Evolutionary conservation across 2,329 filamentous ascomycete genomes (phyloP).

Genomic region (Cordyceps farinosa): DNA sequence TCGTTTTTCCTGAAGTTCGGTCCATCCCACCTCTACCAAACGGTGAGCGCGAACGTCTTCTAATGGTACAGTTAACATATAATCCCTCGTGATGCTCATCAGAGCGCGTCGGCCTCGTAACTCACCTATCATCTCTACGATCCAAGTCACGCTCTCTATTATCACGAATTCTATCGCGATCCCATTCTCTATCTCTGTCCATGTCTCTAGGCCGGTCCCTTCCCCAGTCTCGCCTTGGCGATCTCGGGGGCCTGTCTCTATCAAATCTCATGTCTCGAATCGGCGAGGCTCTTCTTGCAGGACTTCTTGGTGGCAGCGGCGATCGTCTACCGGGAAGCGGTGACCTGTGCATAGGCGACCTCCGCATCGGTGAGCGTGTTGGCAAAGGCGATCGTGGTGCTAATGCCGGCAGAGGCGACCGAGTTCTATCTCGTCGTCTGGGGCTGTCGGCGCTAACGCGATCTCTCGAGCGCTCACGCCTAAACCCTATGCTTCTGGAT

Average conservation of each 20-base stretch:
- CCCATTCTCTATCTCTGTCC: conserved; percentile 31
- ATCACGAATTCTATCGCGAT: conserved; percentile 26
- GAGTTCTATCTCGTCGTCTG: conserved; percentile 35
- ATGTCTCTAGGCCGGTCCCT: conserved; percentile 24
- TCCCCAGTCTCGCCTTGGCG: conserved; percentile 36
- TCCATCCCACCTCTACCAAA: conserved; percentile 34
- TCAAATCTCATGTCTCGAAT: conserved; percentile 38
- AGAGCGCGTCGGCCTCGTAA: not conserved
- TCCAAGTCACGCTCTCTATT: conserved; percentile 34
- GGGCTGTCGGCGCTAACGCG: conserved; percentile 31
- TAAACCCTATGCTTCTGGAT: conserved; percentile 40
- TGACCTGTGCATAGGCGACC: conserved; percentile 20
- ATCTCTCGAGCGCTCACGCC: conserved; percentile 40
- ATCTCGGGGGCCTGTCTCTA: conserved; percentile 33
- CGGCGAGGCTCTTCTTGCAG: conserved; percentile 36
- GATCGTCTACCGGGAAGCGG: conserved; percentile 19
- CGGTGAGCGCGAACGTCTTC: conserved; percentile 54
- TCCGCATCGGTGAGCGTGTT: conserved; percentile 29
- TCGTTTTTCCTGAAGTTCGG: conserved; percentile 34
- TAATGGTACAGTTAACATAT: conserved; percentile 26
- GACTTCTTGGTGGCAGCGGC: conserved; percentile 23
- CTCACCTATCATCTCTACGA: conserved; percentile 41
- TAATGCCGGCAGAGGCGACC: conserved; percentile 28
- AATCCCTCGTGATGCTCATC: not conserved
- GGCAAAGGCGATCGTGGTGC: conserved; percentile 3